Evolutionary conservation across 805 yeast genomes (phyloP), one percentile per base, ranked within the genome.

Genomic region (Ogataea wickerhamii): DNA sequence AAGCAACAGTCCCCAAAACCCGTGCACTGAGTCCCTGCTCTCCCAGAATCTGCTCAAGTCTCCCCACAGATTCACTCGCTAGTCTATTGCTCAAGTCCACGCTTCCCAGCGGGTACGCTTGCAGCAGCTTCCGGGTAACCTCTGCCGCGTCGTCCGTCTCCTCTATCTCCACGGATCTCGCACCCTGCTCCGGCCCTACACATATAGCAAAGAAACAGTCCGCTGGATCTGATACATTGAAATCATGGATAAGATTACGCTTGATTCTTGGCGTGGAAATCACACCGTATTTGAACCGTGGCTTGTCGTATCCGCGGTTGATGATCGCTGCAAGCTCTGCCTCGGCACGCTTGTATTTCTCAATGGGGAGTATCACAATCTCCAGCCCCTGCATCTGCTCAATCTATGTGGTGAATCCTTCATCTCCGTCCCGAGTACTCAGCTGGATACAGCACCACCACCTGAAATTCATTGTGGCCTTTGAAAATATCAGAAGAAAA

Each of bases 281-380:
- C 6, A 73, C 51, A 1, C 64, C 61, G 47, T 60, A 78, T 44
- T 64, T 66, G 52, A 43, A 64, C 39, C 71, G 58, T 7, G 74
- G 71, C 41, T 69, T 72, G 43, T 69, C 60, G 52, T 76, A 78
- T 1, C 77, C 76, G 38, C 65, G 61, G 51, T 78, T 78, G 40
- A 78, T 54, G n/a, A 71, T 39, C 6, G 52, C 40, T 5, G 51
- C 40, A 21, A 70, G 36, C 17, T 33, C 36, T 4, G 37, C 21
- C 32, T 61, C 63, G 10, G 49, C 30, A 2, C 43, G 25, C 25
- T 8, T 22, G 12, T 8, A 12, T 12, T 22, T 8, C 11, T 8
- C 8, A 8, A 22, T 8, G 11, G 25, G 25, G 8, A 22, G 12
- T 8, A 22, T 22, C 25, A 22, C 25, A n/a, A n/a, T n/a, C n/a